These are phyloP conservation scores for Blastocystis sp. DNA, from an alignment of 352 stramenopile genomes.

Conservation along the genomic window DNA sequence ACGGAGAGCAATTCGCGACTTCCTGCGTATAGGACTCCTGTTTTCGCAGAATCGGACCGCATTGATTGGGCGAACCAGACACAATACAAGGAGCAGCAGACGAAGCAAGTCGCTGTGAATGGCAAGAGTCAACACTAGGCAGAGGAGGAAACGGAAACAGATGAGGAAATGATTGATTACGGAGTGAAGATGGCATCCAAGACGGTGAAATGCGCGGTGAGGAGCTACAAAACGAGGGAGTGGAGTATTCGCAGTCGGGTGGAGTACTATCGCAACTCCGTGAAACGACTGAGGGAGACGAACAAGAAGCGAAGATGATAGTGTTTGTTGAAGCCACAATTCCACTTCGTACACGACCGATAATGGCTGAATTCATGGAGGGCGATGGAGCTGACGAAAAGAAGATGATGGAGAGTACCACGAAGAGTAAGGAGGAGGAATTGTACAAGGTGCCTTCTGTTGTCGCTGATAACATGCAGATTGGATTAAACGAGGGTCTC, in stretches of 20 bases:
- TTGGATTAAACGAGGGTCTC: constrained; percentile 23
- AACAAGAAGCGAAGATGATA: constrained; percentile 8
- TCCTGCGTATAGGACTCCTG: neutral
- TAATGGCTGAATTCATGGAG: constrained; percentile 46
- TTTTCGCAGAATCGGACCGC: neutral
- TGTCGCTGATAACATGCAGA: neutral
- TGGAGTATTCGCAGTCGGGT: constrained; percentile 20
- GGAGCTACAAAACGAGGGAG: neutral
- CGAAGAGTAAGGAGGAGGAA: constrained; percentile 27
- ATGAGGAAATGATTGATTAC: constrained; percentile 54
- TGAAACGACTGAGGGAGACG: constrained; percentile 18
- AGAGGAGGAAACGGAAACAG: constrained; percentile 47
- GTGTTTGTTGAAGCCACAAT: neutral
- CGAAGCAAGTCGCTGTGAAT: neutral
- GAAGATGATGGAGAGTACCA: neutral
- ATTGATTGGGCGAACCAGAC: neutral
- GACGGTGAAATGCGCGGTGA: neutral
- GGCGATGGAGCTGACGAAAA: neutral
- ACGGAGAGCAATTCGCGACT: neutral
- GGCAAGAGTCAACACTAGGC: neutral
- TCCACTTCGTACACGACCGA: neutral
- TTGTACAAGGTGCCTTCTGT: constrained; percentile 8
- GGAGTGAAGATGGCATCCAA: constrained; percentile 34
- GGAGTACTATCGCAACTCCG: constrained; percentile 23
- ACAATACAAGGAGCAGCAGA: constrained; percentile 23